These are phyloP conservation scores for Aspergillus coremiiformis DNA, from an alignment of 495 filamentous ascomycete species.

Conservation along the genomic window DNA sequence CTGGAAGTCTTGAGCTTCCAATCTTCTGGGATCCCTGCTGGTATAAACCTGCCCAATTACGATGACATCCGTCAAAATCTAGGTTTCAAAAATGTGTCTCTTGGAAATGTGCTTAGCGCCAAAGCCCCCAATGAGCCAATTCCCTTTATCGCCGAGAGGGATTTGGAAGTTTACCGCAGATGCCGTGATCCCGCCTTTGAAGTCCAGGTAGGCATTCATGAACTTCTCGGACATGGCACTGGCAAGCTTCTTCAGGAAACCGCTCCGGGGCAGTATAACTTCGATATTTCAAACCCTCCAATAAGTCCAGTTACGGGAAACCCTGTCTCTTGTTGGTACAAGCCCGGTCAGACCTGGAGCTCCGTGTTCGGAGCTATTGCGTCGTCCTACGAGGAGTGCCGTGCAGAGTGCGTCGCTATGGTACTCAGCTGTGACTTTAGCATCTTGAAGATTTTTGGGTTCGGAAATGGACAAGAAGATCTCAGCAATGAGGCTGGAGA, in stretches of 20 bases:
- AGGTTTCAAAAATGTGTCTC: slow-evolving; percentile 97
- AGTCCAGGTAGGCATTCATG: slow-evolving; percentile 91
- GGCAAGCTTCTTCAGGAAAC: slow-evolving; percentile 93
- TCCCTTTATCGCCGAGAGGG: slow-evolving; percentile 72
- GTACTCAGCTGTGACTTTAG: slow-evolving; percentile 80
- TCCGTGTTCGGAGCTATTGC: slow-evolving; percentile 83
- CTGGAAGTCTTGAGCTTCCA: slow-evolving; percentile 69
- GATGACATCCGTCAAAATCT: slow-evolving; percentile 87
- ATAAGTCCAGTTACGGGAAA: slow-evolving; percentile 70
- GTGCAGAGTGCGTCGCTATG: slow-evolving; percentile 90
- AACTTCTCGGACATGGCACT: slow-evolving; percentile 91
- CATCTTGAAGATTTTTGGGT: slow-evolving; percentile 86
- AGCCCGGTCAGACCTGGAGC: slow-evolving; percentile 90
- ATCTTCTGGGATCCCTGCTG: slow-evolving; percentile 76
- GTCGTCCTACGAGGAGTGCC: slow-evolving; percentile 78
- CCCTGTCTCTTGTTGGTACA: slow-evolving; percentile 79
- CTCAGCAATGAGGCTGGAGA: slow-evolving; percentile 73
- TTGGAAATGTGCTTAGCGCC: slow-evolving; percentile 84
- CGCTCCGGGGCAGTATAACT: slow-evolving; percentile 73
- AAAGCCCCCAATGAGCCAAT: slow-evolving; percentile 84
- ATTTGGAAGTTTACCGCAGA: slow-evolving; percentile 68
- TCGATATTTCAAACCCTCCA: slow-evolving; percentile 71
- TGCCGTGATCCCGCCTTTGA: slow-evolving; percentile 85
- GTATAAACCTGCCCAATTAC: slow-evolving; percentile 79
- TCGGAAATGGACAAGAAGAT: slow-evolving; percentile 64